Percentiles rank a stretch among this genome's conserved stretches.
Evolutionary conservation across 2,329 filamentous ascomycete species (phyloP).

Genomic region (Exophiala bonariae): DNA sequence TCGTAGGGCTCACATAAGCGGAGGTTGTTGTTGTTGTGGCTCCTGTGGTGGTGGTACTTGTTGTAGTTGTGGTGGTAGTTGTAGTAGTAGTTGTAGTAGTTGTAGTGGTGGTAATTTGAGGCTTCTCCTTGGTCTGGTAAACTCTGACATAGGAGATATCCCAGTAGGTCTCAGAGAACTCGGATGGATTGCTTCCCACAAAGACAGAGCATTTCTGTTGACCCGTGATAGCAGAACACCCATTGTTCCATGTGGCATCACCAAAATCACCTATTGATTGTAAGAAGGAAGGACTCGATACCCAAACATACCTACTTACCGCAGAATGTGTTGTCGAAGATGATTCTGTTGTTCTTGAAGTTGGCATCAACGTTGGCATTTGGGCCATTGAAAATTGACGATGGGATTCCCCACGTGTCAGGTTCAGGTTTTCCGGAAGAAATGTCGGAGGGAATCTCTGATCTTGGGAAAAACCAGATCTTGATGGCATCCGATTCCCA

Average conservation of each 20-base stretch:
- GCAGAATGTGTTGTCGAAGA: conserved; percentile 58
- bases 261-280: conserved; percentile 51
- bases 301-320: conserved; percentile 6
- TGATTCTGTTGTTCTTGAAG: conserved; percentile 42
- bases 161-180: conserved; percentile 74
- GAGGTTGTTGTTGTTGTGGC: conserved; percentile 3
- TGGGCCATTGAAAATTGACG: conserved; percentile 39
- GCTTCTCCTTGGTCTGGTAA: conserved; percentile 42
- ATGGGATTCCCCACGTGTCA: conserved; percentile 45
- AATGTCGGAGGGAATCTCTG: conserved; percentile 47
- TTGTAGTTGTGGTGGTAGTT: conserved; percentile 14
- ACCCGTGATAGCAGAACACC: conserved; percentile 58
- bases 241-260: conserved; percentile 51
- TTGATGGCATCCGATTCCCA: conserved; percentile 73
- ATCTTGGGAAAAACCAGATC: conserved; percentile 63
- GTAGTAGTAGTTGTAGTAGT: conserved; percentile 11
- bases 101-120: conserved; percentile 4
- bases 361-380: conserved; percentile 40
- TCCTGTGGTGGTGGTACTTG: conserved; percentile 9
- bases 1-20: conserved; percentile 6
- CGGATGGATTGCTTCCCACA: conserved; percentile 65
- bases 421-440: conserved; percentile 42
- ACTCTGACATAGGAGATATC: conserved; percentile 68
- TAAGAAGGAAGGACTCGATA: background rate
- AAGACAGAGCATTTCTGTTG: conserved; percentile 66